Base-by-base conservation (phyloP, 2,329 filamentous ascomycete genomes). In the Colletotrichum sp. region DNA sequence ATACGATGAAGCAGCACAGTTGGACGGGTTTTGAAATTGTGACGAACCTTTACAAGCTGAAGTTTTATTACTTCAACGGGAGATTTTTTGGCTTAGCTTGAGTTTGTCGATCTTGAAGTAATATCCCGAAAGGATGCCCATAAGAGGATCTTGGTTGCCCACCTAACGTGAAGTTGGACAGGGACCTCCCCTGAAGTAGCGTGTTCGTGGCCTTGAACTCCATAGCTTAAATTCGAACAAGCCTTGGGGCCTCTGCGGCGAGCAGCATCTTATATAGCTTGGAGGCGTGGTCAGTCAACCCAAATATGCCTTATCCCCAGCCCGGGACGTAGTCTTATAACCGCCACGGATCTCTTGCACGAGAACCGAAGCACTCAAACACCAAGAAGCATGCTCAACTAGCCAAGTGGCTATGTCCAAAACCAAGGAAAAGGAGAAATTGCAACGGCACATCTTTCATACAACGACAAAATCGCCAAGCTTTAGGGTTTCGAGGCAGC, bases 321-420 rank as follows among this genome's bases (percentile, higher is more conserved):
- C 18, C 3, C 44, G 44, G 44, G n/a, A 0, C n/a, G 1, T 5
- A 24, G 12, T 3, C 12, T 0, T 0, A 24, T 12, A 5, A 13
- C 6, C 2, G 7, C 44, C 44, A 22, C 10, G n/a, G n/a, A 0
- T 52, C 10, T 5, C 0, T 22, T 22, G 44, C 6, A 5, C 0
- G 1, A 22, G 4, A 5, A 22, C 0, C 13, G 3, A 52, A 22
- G 44, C 3, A 52, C 44, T 13, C 10, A 52, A 52, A 8, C n/a
- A 52, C 36, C 36, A 44, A 44, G 36, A 44, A 44, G 16, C 16
- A 10, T 3, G 16, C 36, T 18, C 2, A 39, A 4, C 32, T 6
- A 5, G 15, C 36, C 15, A 39, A 39, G 36, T 0, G 15, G 3
- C 7, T 39, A 4, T 8, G 34, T 16, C 15, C 6, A 8, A 5